Percentiles rank a stretch among this genome's conserved stretches.
These are phyloP conservation scores for Beauveria sp. DNA, from an alignment of 2,329 filamentous ascomycete species.

Conservation along the genomic window DNA sequence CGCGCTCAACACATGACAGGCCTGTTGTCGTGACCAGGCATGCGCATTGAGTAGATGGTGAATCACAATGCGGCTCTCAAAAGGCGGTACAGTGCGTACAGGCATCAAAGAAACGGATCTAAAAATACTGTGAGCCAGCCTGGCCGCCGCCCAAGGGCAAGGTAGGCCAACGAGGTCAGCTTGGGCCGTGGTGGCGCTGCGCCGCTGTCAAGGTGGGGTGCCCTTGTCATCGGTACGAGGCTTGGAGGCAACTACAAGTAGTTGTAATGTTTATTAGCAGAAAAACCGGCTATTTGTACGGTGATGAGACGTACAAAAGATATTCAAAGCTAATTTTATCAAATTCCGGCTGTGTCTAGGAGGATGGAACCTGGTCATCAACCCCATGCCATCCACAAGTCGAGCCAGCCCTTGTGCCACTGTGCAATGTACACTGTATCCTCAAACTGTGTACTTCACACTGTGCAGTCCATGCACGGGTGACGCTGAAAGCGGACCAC, in stretches of 20 bases:
- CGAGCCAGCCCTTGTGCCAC: too few species aligned
- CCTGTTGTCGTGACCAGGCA: not conserved
- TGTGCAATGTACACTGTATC: too few species aligned
- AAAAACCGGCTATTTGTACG: too few species aligned
- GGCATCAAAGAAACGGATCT: not conserved
- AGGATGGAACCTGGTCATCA: too few species aligned
- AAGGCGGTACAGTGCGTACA: not conserved
- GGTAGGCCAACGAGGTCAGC: not conserved
- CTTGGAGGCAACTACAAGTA: too few species aligned
- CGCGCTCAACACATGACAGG: not conserved
- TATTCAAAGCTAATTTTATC: too few species aligned
- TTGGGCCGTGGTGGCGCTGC: conserved; percentile 2
- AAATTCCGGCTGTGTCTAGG: too few species aligned
- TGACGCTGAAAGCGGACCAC: not conserved
- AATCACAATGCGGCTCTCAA: not conserved
- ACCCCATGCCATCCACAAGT: too few species aligned
- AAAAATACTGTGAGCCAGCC: not conserved
- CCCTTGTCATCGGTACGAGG: not conserved
- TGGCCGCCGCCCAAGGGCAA: not conserved
- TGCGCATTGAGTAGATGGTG: not conserved
- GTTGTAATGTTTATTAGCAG: too few species aligned
- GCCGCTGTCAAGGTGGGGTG: not conserved
- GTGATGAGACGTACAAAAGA: too few species aligned
- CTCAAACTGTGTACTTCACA: too few species aligned
- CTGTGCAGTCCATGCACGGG: not conserved